These are phyloP conservation scores for Thymus mandschuricus DNA, from an alignment of 257 asterid species.

Conservation along the genomic window DNA sequence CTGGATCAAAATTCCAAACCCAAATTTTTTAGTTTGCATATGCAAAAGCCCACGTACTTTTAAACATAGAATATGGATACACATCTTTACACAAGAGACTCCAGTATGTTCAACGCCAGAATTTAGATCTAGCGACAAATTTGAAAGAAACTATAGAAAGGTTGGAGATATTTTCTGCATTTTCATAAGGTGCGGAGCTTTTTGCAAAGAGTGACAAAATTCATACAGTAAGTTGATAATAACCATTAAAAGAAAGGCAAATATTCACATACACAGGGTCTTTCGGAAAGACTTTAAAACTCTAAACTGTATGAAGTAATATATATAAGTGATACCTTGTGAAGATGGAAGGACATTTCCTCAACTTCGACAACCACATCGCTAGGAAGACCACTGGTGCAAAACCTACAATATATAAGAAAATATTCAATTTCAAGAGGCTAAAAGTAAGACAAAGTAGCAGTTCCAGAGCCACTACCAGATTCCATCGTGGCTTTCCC, in stretches of 20 bases:
- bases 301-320: neutral
- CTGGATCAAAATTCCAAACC: too few species aligned
- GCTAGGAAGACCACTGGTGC: constrained; percentile 97
- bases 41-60: too few species aligned
- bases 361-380: constrained; percentile 92
- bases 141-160: neutral
- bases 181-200: neutral
- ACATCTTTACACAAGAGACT: too few species aligned
- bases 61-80: too few species aligned
- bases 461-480: neutral
- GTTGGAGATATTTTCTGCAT: neutral
- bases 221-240: neutral
- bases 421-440: neutral
- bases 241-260: neutral
- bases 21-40: too few species aligned
- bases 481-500: neutral
- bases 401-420: constrained; percentile 59
- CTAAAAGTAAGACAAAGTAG: neutral
- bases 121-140: neutral
- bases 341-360: constrained; percentile 97
- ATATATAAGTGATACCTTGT: constrained; percentile 66
- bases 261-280: neutral
- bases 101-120: too few species aligned
- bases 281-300: neutral
- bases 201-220: neutral